Base-by-base conservation (phyloP, 1,284 basidiomycete species). In the Rhodotorula sp. region DNA sequence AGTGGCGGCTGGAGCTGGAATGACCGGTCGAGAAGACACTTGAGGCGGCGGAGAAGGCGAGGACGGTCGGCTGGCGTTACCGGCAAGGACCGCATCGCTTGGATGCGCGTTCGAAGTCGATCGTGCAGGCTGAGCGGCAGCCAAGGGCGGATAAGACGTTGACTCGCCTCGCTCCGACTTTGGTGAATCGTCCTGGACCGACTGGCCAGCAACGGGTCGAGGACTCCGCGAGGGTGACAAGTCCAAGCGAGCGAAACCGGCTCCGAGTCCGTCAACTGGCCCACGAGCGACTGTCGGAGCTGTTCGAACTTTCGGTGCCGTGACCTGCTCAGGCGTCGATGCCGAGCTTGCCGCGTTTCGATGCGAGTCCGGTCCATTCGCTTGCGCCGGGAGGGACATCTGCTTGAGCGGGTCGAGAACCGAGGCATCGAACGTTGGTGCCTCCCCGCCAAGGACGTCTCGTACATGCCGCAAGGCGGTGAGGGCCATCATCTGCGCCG, bases 391-490 rank as follows among this genome's bases (percentile, higher is more conserved):
- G 0, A 10, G 4, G 24, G 49, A 51, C 4, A 54, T n/a, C 26
- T 54, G 29, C n/a, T 26, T n/a, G 4, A 76, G 61, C 8, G 69
- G 67, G 6, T 42, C 26, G 4, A 75, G 55, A 1, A 71, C 70
- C 18, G 44, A 63, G 1, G 68, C 15, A 46, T 76, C 67, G 62
- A 77, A 76, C 6, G 33, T n/a, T 1, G 29, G 29, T 6, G 69
- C 68, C 8, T 66, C 45, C 0, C 73, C 75, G 18, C 59, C 62
- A 0, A 77, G 66, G 0, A 77, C 75, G 54, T 77, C 75, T 4
- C 71, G 67, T 6, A 77, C 66, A 42, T 75, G 75, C 49, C 66
- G 62, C 22, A 77, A 64, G 20, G 74, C 71, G 3, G 65, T 69
- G 8, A 77, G 54, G 26, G 76, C 70, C 51, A 68, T 70, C 22